Evolutionary conservation across 2,329 filamentous ascomycete species (phyloP), one percentile per base, ranked within the genome.

Genomic region (Fusarium sp.): DNA sequence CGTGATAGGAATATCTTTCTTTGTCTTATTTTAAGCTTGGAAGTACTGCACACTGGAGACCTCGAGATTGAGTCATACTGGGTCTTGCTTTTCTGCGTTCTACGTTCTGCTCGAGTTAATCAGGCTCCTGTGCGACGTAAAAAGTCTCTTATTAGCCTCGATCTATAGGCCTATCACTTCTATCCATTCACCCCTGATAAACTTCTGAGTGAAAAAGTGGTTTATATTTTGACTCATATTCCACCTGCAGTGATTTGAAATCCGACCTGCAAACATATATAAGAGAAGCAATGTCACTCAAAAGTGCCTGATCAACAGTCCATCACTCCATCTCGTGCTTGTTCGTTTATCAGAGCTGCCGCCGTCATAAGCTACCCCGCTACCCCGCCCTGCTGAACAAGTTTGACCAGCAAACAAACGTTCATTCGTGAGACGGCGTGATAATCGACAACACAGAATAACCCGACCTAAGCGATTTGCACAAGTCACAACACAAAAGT

Each of bases 341-440:
- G 39, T 57, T 48, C 54, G 39, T 48, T 51, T 33, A 63, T 59
- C 68, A 55, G 45, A 64, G 36, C 68, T 58, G 38, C 71, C 60
- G 71, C 71, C 60, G 71, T 74, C 71, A 74, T 74, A 72, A 77
- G 65, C 73, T 79, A 81, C 81, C 81, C 81, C 81, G 79, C 81
- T 82, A 82, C 81, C 81, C 81, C 81, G 79, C 80, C 80, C 53
- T 51, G 33, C 45, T 44, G 41, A 71, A 57, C 71, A 60, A 71
- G 59, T 60, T 73, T 72, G 70, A 75, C 55, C 67, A 71, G 61
- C 73, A 66, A 75, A 64, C 65, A 70, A 73, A 68, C 48, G 50
- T 45, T 39, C 50, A 28, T 26, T 28, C 38, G 62, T 55, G 50
- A 39, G 53, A 63, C 53, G 30, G 36, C 51, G 63, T 31, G 42